Percentiles rank a stretch among this genome's conserved stretches.
Evolutionary conservation across 2,329 filamentous ascomycete genomes (phyloP).

Genomic region (Dactylonectria macrodidyma): DNA sequence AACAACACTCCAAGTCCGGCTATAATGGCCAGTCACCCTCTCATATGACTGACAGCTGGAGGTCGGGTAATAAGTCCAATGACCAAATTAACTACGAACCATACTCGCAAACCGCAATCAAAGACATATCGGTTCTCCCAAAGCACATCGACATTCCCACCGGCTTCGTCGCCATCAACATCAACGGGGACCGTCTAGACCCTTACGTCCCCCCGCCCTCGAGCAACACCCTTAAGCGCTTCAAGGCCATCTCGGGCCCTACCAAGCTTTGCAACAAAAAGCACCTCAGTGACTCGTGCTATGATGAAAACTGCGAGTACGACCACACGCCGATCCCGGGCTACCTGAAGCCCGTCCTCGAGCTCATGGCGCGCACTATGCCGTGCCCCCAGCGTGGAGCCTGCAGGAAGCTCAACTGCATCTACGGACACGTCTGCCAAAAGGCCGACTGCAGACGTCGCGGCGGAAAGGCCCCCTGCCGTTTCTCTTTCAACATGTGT

Average conservation of each 20-base stretch:
- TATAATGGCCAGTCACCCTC: conserved; percentile 31
- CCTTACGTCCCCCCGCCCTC: conserved; percentile 29
- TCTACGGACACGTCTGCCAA: conserved; percentile 43
- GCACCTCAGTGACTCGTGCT: conserved; percentile 36
- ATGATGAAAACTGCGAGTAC: conserved; percentile 37
- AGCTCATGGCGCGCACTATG: conserved; percentile 36
- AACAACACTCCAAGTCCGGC: conserved; percentile 21
- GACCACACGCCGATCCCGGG: too few relatives aligned
- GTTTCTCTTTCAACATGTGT: conserved; percentile 36
- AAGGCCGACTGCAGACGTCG: conserved; percentile 38
- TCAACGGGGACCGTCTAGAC: conserved; percentile 37
- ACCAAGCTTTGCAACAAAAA: conserved; percentile 41
- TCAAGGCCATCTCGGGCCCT: conserved; percentile 33
- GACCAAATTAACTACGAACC: conserved; percentile 24
- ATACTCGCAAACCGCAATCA: not conserved
- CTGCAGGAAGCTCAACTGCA: conserved; percentile 36
- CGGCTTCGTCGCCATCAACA: conserved; percentile 36
- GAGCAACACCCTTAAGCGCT: conserved; percentile 24
- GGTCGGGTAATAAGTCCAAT: conserved; percentile 21
- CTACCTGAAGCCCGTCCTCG: conserved; percentile 35
- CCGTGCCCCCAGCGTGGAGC: conserved; percentile 34
- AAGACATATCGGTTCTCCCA: conserved; percentile 34
- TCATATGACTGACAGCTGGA: conserved; percentile 24
- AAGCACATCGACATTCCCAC: conserved; percentile 33
- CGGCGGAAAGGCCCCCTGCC: conserved; percentile 38